These are phyloP conservation scores for Fusarium sp. DNA, from an alignment of 2,329 filamentous ascomycete species.

Conservation along the genomic window DNA sequence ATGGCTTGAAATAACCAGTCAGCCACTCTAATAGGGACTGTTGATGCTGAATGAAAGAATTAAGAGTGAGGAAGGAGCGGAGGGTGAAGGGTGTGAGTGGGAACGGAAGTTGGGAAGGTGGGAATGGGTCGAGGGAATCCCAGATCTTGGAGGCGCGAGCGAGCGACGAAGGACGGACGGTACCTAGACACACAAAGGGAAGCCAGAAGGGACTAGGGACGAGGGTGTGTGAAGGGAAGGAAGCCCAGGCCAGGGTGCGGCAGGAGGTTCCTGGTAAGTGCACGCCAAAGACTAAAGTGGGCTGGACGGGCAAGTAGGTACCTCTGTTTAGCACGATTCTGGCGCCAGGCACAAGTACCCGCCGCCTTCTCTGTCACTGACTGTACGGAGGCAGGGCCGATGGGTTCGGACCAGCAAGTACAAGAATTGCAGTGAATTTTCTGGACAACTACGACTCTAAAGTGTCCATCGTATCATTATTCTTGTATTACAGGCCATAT, in stretches of 20 bases:
- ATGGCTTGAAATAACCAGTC: constrained; percentile 27
- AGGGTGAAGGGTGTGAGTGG: constrained; percentile 40
- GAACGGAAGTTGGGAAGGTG: constrained; percentile 40
- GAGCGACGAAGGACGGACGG: constrained; percentile 14
- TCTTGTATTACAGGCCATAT: no score
- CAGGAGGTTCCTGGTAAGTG: constrained; percentile 36
- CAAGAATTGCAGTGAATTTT: not conserved
- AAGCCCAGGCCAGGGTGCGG: constrained; percentile 9
- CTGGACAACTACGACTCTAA: not conserved
- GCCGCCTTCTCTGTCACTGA: constrained; percentile 20
- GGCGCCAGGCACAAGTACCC: constrained; percentile 32
- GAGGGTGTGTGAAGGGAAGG: constrained; percentile 34
- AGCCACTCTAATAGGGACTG: constrained; percentile 24
- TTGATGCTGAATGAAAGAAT: constrained; percentile 32
- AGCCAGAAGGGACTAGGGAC: constrained; percentile 28
- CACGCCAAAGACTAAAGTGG: constrained; percentile 14
- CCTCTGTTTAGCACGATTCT: constrained; percentile 31
- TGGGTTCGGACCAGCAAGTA: constrained; percentile 40
- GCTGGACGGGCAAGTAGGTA: constrained; percentile 19
- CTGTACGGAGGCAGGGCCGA: constrained; percentile 35
- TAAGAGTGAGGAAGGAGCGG: constrained; percentile 39
- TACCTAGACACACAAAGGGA: constrained; percentile 33
- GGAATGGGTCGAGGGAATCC: constrained; percentile 43
- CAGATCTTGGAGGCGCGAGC: constrained; percentile 42
- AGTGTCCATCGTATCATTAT: not conserved